Conservation (phyloP, 2,329 filamentous ascomycete species). For the Hymenoscyphus salicellus region DNA sequence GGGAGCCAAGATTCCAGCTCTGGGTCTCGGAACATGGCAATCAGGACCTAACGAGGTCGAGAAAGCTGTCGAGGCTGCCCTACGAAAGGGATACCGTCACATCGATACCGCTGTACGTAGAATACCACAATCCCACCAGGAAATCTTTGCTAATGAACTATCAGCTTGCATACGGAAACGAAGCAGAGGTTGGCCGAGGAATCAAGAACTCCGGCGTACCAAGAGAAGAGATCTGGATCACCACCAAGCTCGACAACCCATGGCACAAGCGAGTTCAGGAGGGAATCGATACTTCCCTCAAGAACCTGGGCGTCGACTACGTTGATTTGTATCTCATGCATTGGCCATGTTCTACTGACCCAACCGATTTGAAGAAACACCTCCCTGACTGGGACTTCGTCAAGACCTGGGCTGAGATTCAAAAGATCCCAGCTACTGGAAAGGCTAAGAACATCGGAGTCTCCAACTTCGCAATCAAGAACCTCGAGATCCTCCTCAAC, state of each 20-base stretch:
- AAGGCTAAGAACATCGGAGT: constrained; percentile 80
- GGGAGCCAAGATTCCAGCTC: constrained; percentile 72
- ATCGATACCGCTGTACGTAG: constrained; percentile 56
- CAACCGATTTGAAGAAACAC: constrained; percentile 58
- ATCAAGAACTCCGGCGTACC: constrained; percentile 65
- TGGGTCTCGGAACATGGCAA: constrained; percentile 79
- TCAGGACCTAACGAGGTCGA: constrained; percentile 64
- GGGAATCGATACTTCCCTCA: constrained; percentile 58
- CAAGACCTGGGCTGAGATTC: constrained; percentile 73
- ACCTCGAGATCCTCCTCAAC: constrained; percentile 73
- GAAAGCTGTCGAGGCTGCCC: constrained; percentile 67
- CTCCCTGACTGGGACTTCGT: constrained; percentile 77
- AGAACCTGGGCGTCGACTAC: constrained; percentile 61
- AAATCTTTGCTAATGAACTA: constrained; percentile 9
- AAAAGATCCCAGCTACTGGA: constrained; percentile 64
- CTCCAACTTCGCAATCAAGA: constrained; percentile 79
- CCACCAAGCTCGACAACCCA: constrained; percentile 79
- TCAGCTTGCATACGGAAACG: constrained; percentile 70
- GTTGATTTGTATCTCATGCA: constrained; percentile 71
- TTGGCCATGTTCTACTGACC: constrained; percentile 65
- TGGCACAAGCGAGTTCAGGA: constrained; percentile 69
- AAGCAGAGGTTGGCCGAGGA: constrained; percentile 63
- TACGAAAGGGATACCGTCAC: constrained; percentile 68
- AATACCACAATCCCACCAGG: neutral
- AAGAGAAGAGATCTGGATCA: constrained; percentile 66